Conservation (phyloP, 2,329 filamentous ascomycete genomes). For the Fusarium sublunatum region DNA sequence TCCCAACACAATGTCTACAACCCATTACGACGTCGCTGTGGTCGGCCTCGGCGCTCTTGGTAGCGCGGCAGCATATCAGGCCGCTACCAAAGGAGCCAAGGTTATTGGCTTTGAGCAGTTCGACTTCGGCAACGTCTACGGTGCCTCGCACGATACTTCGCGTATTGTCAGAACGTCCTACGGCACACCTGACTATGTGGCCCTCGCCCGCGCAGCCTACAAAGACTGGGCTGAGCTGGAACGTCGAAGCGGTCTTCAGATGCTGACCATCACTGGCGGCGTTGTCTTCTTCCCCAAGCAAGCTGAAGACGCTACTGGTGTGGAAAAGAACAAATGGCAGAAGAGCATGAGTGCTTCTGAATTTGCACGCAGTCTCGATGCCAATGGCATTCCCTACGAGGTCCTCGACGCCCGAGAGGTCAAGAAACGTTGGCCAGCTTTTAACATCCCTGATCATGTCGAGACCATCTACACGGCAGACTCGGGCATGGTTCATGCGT, state of each 20-base stretch:
- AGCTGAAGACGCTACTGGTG: neutral
- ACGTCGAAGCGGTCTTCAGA: conserved; percentile 25
- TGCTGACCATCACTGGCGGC: conserved; percentile 41
- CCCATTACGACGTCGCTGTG: neutral
- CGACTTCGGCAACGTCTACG: conserved; percentile 41
- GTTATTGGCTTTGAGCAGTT: conserved; percentile 44
- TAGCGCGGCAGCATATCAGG: conserved; percentile 33
- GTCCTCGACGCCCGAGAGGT: conserved; percentile 30
- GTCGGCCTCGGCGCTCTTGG: conserved; percentile 23
- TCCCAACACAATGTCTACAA: no score
- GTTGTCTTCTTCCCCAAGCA: conserved; percentile 38
- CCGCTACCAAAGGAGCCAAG: conserved; percentile 36
- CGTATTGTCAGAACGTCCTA: conserved; percentile 43
- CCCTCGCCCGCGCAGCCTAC: conserved; percentile 40
- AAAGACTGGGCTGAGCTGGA: conserved; percentile 42
- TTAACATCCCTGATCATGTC: conserved; percentile 22
- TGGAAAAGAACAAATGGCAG: conserved; percentile 9
- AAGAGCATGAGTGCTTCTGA: conserved; percentile 20
- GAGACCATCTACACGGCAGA: conserved; percentile 41
- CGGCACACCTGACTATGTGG: conserved; percentile 39
- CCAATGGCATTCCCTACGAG: conserved; percentile 35
- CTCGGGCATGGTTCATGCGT: conserved; percentile 38
- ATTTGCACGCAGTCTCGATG: conserved; percentile 18
- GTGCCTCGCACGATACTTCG: conserved; percentile 43
- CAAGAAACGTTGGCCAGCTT: conserved; percentile 38